These are phyloP conservation scores for Auricularia auricula-judae DNA, from an alignment of 768 basidiomycete genomes.

Conservation along the genomic window DNA sequence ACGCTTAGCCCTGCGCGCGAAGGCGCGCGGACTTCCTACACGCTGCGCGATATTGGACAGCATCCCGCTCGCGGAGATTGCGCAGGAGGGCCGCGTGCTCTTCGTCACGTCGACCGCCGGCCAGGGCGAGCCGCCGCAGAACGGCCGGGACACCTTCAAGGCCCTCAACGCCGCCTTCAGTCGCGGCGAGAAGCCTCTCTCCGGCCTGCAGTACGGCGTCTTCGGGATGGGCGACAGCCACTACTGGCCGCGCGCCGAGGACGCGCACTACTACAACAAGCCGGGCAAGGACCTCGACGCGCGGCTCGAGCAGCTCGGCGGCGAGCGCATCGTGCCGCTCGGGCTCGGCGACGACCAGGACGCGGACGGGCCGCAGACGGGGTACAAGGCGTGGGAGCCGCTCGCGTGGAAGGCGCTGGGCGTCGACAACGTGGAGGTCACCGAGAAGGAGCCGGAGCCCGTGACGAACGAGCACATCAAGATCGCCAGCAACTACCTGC, in stretches of 20 bases:
- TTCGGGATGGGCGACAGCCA: conserved; percentile 97
- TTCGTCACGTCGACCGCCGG: conserved; percentile 91
- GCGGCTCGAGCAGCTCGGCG: conserved; percentile 70
- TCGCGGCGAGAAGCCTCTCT: conserved; percentile 46
- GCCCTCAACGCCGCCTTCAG: conserved; percentile 54
- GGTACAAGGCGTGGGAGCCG: conserved; percentile 95
- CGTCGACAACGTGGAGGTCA: conserved; percentile 78
- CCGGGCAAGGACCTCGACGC: conserved; percentile 82
- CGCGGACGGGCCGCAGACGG: conserved; percentile 89
- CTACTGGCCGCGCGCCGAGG: conserved; percentile 97
- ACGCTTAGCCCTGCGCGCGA: conserved; percentile 69
- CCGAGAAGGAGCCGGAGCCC: conserved; percentile 87
- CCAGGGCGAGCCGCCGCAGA: conserved; percentile 96
- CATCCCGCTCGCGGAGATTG: conserved; percentile 60
- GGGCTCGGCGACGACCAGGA: conserved; percentile 97
- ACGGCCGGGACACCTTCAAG: conserved; percentile 85
- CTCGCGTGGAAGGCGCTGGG: conserved; percentile 88
- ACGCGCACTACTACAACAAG: conserved; percentile 98
- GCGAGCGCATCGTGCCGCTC: conserved; percentile 56
- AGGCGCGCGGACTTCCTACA: conserved; percentile 70
- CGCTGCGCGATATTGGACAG: conserved; percentile 74
- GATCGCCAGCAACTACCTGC: conserved; percentile 84
- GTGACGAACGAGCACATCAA: conserved; percentile 99
- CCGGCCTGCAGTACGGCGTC: conserved; percentile 65
- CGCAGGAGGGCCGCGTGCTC: conserved; percentile 62